Evolutionary conservation across 305 asterid species (phyloP).

Genomic region (Plantago lanceolata): DNA sequence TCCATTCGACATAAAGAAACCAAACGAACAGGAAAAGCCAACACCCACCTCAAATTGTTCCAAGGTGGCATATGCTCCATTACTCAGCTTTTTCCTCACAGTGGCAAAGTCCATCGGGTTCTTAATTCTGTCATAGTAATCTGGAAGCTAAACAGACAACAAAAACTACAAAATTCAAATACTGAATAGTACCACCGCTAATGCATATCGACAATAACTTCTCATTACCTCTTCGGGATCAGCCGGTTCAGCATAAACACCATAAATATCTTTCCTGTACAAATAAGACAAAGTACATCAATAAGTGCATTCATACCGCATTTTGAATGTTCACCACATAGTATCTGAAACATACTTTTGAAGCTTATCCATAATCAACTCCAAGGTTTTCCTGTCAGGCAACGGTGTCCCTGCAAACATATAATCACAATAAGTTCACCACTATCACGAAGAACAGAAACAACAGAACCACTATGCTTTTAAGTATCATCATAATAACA

Average conservation of each 20-base stretch:
- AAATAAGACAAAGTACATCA: conserved; percentile 26
- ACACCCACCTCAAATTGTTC: conserved; percentile 80
- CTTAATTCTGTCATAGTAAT: conserved; percentile 82
- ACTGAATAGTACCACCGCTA: conserved; percentile 16
- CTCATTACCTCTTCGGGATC: conserved; percentile 91
- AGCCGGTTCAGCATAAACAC: conserved; percentile 94
- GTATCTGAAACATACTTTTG: conserved; percentile 61
- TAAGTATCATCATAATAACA: no score
- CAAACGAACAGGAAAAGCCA: not conserved
- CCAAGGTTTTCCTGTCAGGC: conserved; percentile 81
- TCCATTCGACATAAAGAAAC: not conserved
- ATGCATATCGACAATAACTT: conserved; percentile 13
- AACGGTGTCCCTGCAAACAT: conserved; percentile 62
- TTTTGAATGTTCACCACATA: conserved; percentile 2
- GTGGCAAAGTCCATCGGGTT: conserved; percentile 98
- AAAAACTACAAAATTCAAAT: conserved; percentile 23
- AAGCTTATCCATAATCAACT: conserved; percentile 83
- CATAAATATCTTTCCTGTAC: conserved; percentile 92
- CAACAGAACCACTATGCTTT: conserved; percentile 1
- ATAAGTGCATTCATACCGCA: conserved; percentile 18
- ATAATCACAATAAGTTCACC: conserved; percentile 21
- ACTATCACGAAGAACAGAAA: conserved; percentile 16
- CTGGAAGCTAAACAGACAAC: conserved; percentile 73
- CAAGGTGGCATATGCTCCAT: conserved; percentile 64
- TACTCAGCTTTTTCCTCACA: conserved; percentile 76